These are phyloP conservation scores for Petunia axillaris DNA, from an alignment of 257 asterid species.

Conservation along the genomic window DNA sequence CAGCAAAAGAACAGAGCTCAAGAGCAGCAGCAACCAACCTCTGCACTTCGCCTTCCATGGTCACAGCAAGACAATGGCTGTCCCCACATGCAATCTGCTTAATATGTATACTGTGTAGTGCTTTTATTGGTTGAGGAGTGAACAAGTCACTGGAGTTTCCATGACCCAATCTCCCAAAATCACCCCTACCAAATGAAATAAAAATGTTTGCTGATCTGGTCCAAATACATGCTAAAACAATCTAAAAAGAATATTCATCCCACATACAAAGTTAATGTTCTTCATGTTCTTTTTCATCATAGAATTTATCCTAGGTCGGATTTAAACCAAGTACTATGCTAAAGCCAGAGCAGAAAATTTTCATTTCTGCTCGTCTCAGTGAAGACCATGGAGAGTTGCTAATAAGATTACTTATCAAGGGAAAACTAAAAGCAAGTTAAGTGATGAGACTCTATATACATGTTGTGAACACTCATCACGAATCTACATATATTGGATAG, in stretches of 20 bases:
- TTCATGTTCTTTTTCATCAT: constrained; percentile 15
- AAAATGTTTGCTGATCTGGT: constrained; percentile 13
- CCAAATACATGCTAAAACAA: constrained; percentile 14
- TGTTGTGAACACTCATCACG: background rate
- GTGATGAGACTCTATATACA: background rate
- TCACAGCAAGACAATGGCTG: constrained; percentile 98
- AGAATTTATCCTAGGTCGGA: background rate
- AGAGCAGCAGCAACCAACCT: constrained; percentile 53
- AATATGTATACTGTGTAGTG: constrained; percentile 71
- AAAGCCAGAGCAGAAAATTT: background rate
- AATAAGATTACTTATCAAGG: background rate
- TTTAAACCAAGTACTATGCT: background rate
- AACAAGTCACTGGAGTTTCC: constrained; percentile 96
- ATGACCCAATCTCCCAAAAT: constrained; percentile 97
- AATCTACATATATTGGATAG: constrained; percentile 16
- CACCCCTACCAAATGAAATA: constrained; percentile 70
- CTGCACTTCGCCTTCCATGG: constrained; percentile 95
- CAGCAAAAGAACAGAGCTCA: constrained; percentile 9
- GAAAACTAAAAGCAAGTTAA: constrained; percentile 21
- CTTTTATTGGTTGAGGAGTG: constrained; percentile 91
- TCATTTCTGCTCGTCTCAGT: constrained; percentile 14
- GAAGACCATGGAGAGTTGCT: constrained; percentile 11
- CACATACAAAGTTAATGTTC: constrained; percentile 6
- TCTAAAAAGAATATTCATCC: background rate
- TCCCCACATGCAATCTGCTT: constrained; percentile 98